These are phyloP conservation scores for Canna indica DNA, from an alignment of 176 grass and related monocot genomes.

Conservation along the genomic window DNA sequence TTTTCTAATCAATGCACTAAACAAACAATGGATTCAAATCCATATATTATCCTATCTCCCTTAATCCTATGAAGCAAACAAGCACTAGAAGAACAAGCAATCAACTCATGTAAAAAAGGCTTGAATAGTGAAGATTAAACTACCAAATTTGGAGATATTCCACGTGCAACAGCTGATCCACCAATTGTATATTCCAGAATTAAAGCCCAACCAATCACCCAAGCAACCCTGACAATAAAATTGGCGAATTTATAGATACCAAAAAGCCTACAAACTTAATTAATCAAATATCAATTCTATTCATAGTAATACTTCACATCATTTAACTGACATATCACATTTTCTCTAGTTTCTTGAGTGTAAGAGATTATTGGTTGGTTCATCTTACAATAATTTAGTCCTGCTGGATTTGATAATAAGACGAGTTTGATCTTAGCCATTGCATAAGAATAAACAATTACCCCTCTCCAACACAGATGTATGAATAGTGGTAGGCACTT, in stretches of 20 bases:
- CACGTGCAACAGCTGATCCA: conserved; percentile 75
- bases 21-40: too few species aligned
- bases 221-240: conserved; percentile 34
- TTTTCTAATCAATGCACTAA: too few species aligned
- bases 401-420: background rate
- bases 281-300: background rate
- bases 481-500: conserved; percentile 77
- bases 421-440: background rate
- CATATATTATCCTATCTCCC: too few species aligned
- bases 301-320: background rate
- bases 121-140: background rate
- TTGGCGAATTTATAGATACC: background rate
- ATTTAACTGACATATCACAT: background rate
- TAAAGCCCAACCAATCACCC: conserved; percentile 91
- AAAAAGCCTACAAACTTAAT: background rate
- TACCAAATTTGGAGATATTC: conserved; percentile 89
- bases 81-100: too few species aligned
- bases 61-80: too few species aligned
- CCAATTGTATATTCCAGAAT: conserved; percentile 91
- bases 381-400: background rate
- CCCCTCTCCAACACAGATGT: conserved; percentile 79
- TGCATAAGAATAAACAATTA: conserved; percentile 26
- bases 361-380: background rate
- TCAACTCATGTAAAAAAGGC: too few species aligned
- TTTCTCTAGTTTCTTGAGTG: background rate